Conservation (phyloP, 2,329 filamentous ascomycete species). For the Penicillium olsonii region DNA sequence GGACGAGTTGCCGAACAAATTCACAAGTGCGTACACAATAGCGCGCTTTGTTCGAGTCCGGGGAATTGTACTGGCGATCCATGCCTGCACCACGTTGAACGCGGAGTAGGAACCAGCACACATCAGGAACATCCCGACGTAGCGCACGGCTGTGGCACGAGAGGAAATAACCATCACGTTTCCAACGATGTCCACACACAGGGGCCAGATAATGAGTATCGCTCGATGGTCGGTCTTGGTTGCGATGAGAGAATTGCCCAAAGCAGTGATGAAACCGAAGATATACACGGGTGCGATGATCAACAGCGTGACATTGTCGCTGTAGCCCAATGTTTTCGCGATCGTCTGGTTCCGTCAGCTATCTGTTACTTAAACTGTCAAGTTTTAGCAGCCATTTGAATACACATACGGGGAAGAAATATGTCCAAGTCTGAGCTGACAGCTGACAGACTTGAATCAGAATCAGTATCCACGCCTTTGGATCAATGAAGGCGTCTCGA, state of each 20-base stretch:
- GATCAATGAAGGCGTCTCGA: conserved; percentile 18
- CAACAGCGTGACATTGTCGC: conserved; percentile 17
- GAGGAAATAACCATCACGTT: conserved; percentile 21
- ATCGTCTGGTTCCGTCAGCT: conserved; percentile 12
- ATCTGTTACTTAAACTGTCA: not conserved
- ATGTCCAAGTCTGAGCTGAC: conserved; percentile 18
- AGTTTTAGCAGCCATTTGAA: not conserved
- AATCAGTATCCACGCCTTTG: conserved; percentile 19
- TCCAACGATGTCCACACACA: conserved; percentile 20
- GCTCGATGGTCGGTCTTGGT: conserved; percentile 17
- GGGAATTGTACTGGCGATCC: conserved; percentile 26
- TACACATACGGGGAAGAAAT: conserved; percentile 14
- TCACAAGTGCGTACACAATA: conserved; percentile 23
- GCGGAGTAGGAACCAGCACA: conserved; percentile 22
- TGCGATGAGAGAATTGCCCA: conserved; percentile 32
- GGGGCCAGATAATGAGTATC: conserved; percentile 19
- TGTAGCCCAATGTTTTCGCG: conserved; percentile 21
- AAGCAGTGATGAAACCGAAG: conserved; percentile 36
- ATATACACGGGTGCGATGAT: conserved; percentile 25
- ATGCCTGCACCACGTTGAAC: conserved; percentile 23
- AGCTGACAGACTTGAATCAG: conserved; percentile 20
- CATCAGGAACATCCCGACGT: conserved; percentile 24
- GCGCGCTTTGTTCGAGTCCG: conserved; percentile 22
- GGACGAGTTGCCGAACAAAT: conserved; percentile 21
- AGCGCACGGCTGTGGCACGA: conserved; percentile 15